These are phyloP conservation scores for Aurifilum marmelostoma DNA, from an alignment of 2,329 filamentous ascomycete species.

Conservation along the genomic window DNA sequence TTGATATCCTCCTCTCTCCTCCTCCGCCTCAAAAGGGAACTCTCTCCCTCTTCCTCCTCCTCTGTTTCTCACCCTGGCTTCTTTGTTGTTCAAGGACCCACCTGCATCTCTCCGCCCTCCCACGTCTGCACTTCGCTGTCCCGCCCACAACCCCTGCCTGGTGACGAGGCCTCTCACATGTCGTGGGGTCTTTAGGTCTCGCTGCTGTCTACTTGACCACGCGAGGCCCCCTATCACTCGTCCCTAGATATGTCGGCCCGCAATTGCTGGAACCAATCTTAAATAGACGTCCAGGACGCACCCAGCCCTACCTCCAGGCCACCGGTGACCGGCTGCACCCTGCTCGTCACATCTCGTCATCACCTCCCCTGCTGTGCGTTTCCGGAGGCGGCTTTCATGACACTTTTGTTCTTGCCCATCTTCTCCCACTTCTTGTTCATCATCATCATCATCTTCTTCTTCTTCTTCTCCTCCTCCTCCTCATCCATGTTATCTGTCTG, in stretches of 20 bases:
- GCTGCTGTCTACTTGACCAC: conserved; percentile 14
- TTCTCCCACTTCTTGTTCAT: too few relatives aligned
- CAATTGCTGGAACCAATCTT: conserved; percentile 18
- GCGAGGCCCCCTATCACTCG: not conserved
- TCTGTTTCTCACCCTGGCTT: not conserved
- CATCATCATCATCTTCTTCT: too few relatives aligned
- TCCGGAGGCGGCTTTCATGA: not conserved
- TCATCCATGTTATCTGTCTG: not conserved
- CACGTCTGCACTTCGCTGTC: conserved; percentile 2
- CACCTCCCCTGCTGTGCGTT: not conserved
- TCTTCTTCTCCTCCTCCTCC: too few relatives aligned
- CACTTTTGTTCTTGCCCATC: too few relatives aligned
- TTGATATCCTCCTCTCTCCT: not conserved
- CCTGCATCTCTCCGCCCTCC: conserved; percentile 9
- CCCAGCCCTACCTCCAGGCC: conserved; percentile 10
- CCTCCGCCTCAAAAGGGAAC: not conserved
- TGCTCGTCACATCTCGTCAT: not conserved
- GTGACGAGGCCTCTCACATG: conserved; percentile 25
- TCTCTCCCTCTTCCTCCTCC: not conserved
- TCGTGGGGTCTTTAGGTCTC: conserved; percentile 20
- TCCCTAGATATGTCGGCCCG: conserved; percentile 24
- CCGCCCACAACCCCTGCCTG: not conserved
- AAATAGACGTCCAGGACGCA: conserved; percentile 12
- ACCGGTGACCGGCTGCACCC: not conserved
- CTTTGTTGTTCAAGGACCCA: not conserved